A percentile compares a stretch with the other conserved stretches of the same genome.
These are phyloP conservation scores for Yamadazyma atlantica DNA, from an alignment of 1,139 yeast species.

Conservation along the genomic window DNA sequence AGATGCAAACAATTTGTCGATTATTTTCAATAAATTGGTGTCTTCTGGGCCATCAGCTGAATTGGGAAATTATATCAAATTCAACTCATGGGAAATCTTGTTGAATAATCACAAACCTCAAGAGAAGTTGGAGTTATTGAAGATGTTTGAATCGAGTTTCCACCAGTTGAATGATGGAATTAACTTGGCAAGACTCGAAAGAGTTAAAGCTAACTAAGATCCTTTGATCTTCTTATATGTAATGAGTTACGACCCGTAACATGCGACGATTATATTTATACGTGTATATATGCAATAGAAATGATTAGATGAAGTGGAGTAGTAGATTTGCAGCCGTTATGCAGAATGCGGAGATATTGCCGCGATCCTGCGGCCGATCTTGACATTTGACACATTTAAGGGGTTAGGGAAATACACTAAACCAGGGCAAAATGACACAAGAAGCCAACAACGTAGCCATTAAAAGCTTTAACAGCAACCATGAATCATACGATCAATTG, in stretches of 20 bases:
- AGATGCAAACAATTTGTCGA: conserved; percentile 25
- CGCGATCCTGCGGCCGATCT: not conserved
- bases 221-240: too few relatives aligned
- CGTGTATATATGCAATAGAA: conserved; percentile 2
- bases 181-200: conserved; percentile 16
- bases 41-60: conserved; percentile 8
- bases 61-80: conserved; percentile 23
- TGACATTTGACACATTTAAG: not conserved
- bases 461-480: conserved; percentile 54
- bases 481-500: conserved; percentile 50
- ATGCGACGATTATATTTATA: conserved; percentile 1
- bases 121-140: conserved; percentile 20
- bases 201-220: too few relatives aligned
- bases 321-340: too few relatives aligned
- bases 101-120: conserved; percentile 11
- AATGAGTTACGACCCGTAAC: not conserved
- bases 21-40: conserved; percentile 30
- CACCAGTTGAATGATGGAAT: conserved; percentile 19
- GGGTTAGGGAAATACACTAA: not conserved
- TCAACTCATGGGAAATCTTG: conserved; percentile 29
- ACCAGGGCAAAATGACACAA: conserved; percentile 8
- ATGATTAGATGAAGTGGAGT: not conserved
- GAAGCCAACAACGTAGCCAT: conserved; percentile 37
- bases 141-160: conserved; percentile 19
- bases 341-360: not conserved